Evolutionary conservation across 176 grass and related monocot genomes (phyloP), one percentile per base, ranked within the genome.

Genomic region (Raddia distichophylla): DNA sequence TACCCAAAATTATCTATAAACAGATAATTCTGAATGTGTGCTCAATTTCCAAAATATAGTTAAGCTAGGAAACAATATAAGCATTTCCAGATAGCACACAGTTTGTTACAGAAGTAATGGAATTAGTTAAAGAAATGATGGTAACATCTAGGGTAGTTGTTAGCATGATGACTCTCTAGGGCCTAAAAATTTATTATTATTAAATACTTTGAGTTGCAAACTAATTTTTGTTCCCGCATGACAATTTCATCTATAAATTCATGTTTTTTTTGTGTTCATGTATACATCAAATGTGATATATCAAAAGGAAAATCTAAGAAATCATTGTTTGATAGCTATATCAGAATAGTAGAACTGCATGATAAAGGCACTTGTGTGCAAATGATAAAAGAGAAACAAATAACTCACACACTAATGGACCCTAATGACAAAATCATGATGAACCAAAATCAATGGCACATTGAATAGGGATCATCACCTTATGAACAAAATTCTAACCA

Each of bases 141-240:
- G 32, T 73, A 65, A 88, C 10, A 74, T 40, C 34, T 67, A 78
- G 6, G 6, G 20, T 6, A 67, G 13, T 32, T 57, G 37, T 56
- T 78, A 77, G 37, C 50, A n/a, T n/a, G n/a, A 32, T 59, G 54
- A 42, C 75, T 76, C 35, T 87, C 71, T 49, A 81, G 53, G 14
- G 0, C 44, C 51, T 53, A 27, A 75, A 13, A 75, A 55, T 61
- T 13, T 37, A 68, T 16, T 55, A 80, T 60, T 63, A 73, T 35
- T 12, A 73, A 80, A 67, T 49, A 54, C 19, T 47, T 47, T 64
- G 33, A 80, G 47, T 20, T 54, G 47, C 2, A 81, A 32, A 18
- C 68, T 9, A 42, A 0, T 55, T 43, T 67, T 11, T 80, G 34
- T 10, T 82, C 3, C 18, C 27, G 20, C 4, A 14, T n/a, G 67